Evolutionary conservation across 768 basidiomycete species (phyloP), one percentile per base, ranked within the genome.

Genomic region (Tylopilus sp.): DNA sequence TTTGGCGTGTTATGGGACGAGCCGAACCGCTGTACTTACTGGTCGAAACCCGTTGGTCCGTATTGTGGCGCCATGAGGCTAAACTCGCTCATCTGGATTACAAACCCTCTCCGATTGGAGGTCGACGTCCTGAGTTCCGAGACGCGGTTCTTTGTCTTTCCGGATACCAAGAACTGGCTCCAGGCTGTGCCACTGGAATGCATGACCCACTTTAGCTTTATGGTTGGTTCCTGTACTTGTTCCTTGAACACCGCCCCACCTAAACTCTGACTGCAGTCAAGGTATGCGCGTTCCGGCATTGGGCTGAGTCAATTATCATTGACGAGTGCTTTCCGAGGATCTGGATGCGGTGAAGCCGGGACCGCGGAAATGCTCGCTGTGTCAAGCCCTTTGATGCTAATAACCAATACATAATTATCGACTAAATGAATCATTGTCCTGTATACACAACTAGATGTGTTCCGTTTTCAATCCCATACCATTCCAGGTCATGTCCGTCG

Each of bases 391-490:
- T n/a, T 17, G 16, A 31, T 11, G 30, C 42, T 40, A 28, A 16
- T 37, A 37, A 28, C 22, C 12, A 41, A 22, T 43, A 48, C 28
- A 33, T 58, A 29, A 25, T 29, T 22, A n/a, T n/a, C n/a, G n/a
- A n/a, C n/a, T n/a, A n/a, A n/a, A n/a, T n/a, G n/a, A n/a, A n/a
- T 56, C 14, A 58, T 51, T 57, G 37, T 54, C 48, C 55, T 60
- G 50, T 60, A 56, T 57, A 58, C 31, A 73, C 59, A 22, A 63
- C 55, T 25, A 80, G 59, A 52, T 72, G 63, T 50, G 74, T 71
- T 19, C 65, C 78, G 9, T 79, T 76, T 52, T 89, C 86, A 33
- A 92, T 63, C 7, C 90, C 89, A 63, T 85, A 79, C 87, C 87
- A 90, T 53, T 76, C 80, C 37, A 91, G 65, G 48, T 83, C 78